Conservation (phyloP, 805 yeast species). For the Candida silvicultrix region DNA sequence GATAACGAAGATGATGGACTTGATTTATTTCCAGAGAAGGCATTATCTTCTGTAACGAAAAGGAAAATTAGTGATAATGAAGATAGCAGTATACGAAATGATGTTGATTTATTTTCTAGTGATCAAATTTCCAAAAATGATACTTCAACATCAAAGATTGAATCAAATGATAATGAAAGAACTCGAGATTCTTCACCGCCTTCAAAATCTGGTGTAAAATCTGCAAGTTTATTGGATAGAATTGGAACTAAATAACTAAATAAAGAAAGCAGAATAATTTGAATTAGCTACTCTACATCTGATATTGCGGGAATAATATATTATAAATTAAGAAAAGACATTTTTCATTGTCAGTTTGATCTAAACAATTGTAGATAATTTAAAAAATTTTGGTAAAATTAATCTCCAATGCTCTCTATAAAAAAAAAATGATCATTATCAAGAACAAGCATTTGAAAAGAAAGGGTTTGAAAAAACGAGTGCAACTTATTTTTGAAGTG, state of each 20-base stretch:
- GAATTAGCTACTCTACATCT: too few relatives aligned
- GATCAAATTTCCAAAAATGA: not conserved
- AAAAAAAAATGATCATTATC: too few relatives aligned
- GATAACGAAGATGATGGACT: conserved; percentile 3
- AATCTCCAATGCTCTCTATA: too few relatives aligned
- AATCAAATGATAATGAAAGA: too few relatives aligned
- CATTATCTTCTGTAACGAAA: not conserved
- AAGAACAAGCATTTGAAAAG: not conserved
- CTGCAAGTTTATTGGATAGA: not conserved
- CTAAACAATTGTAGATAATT: too few relatives aligned
- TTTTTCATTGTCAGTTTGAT: too few relatives aligned
- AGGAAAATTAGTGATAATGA: not conserved
- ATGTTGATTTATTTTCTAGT: not conserved
- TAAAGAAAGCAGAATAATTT: too few relatives aligned
- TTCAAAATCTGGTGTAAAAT: not conserved
- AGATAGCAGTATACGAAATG: not conserved
- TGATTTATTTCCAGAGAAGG: conserved; percentile 13
- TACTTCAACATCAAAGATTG: conserved; percentile 6
- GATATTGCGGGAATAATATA: too few relatives aligned
- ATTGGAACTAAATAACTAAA: conserved; percentile 1
- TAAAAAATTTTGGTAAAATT: too few relatives aligned
- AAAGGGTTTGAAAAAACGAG: too few relatives aligned
- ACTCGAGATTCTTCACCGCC: not conserved
- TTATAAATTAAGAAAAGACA: not conserved
- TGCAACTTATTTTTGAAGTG: not conserved